A percentile compares a stretch with the other conserved stretches of the same genome.
Conservation (phyloP, 768 basidiomycete genomes). For the Favolaschia claudopus region DNA sequence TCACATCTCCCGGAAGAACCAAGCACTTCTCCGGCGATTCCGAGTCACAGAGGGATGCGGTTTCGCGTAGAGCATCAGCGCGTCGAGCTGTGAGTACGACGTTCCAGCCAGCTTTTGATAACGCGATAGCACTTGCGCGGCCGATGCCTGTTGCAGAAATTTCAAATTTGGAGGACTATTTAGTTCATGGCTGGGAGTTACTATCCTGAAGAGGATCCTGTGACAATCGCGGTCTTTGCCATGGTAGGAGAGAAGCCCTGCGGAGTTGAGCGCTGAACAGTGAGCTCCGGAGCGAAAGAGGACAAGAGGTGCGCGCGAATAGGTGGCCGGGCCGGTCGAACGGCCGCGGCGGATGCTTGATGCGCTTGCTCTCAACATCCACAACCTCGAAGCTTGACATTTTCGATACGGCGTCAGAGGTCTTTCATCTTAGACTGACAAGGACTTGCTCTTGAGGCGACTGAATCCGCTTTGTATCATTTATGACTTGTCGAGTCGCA, state of each 20-base stretch:
- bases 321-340: no score
- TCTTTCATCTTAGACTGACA: no score
- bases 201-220: conserved; percentile 64
- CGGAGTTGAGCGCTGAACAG: no score
- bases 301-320: no score
- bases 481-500: no score
- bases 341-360: no score
- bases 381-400: no score
- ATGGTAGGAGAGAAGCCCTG: not conserved
- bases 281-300: no score
- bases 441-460: no score
- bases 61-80: conserved; percentile 63
- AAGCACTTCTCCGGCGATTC: conserved; percentile 41
- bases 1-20: conserved; percentile 69
- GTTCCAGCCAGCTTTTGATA: conserved; percentile 74
- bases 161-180: not conserved
- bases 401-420: no score
- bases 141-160: conserved; percentile 63
- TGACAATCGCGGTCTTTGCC: conserved; percentile 44
- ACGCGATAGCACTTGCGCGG: conserved; percentile 67
- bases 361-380: no score
- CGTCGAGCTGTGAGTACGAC: conserved; percentile 73
- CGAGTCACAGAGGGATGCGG: conserved; percentile 49
- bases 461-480: no score
- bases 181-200: conserved; percentile 27